Conservation (phyloP, 768 basidiomycete species). For the Calocybe gangraenosa region DNA sequence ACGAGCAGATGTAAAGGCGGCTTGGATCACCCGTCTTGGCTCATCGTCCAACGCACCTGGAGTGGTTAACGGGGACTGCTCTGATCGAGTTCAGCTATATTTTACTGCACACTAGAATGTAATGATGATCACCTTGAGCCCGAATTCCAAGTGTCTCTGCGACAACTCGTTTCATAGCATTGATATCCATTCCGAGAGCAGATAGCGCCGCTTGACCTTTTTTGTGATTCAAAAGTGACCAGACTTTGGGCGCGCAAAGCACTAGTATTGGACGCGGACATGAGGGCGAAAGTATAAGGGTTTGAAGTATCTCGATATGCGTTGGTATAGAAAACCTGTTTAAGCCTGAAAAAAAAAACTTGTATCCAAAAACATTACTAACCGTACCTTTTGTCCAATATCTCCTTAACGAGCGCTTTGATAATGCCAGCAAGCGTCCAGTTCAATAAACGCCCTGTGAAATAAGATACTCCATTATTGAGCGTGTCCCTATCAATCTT, state of each 20-base stretch:
- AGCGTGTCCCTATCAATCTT: constrained; percentile 67
- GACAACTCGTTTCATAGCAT: constrained; percentile 35
- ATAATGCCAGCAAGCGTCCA: constrained; percentile 81
- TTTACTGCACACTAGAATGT: constrained; percentile 4
- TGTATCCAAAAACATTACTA: constrained; percentile 1
- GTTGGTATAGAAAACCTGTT: constrained; percentile 42
- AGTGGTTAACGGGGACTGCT: constrained; percentile 11
- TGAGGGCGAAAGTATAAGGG: constrained; percentile 54
- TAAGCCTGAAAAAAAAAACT: background rate
- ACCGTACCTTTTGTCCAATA: constrained; percentile 50
- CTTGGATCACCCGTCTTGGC: constrained; percentile 52
- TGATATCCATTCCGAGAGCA: constrained; percentile 21
- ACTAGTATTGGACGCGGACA: constrained; percentile 66
- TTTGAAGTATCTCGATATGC: constrained; percentile 65
- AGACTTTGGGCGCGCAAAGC: constrained; percentile 55
- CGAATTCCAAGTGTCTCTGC: constrained; percentile 32
- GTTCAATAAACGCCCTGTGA: constrained; percentile 64
- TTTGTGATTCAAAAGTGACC: constrained; percentile 39
- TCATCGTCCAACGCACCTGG: constrained; percentile 46
- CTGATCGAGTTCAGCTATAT: constrained; percentile 17
- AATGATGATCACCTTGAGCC: constrained; percentile 31
- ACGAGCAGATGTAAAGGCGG: constrained; percentile 52
- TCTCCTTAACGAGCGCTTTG: constrained; percentile 56
- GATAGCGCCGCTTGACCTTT: constrained; percentile 22
- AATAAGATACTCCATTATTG: constrained; percentile 74